phyloP scores from a whole-genome alignment of 345 rosid species.

The Camelina neglecta region DNA sequence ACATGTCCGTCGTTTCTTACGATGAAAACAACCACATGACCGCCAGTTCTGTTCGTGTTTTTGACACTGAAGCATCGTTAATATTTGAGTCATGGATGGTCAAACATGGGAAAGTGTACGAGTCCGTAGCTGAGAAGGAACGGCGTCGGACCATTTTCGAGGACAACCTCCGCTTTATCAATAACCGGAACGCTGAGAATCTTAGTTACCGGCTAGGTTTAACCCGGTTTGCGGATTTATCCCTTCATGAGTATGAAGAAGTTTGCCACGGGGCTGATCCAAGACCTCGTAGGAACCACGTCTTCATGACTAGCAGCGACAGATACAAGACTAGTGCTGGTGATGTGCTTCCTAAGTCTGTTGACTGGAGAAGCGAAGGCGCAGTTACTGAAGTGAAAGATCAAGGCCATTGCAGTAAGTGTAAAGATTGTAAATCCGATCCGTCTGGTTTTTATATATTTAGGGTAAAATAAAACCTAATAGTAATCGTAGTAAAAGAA shows the following conservation, averaged over 20 bases:
- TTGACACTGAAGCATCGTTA: constrained; percentile 42
- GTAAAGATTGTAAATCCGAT: not conserved
- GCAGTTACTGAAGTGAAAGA: constrained; percentile 75
- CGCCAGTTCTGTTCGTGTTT: not conserved
- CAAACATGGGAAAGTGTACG: constrained; percentile 52
- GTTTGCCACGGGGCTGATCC: constrained; percentile 53
- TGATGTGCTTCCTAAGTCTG: constrained; percentile 58
- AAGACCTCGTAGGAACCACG: constrained; percentile 35
- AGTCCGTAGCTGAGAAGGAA: constrained; percentile 63
- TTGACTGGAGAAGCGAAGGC: constrained; percentile 87
- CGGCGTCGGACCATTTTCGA: constrained; percentile 59
- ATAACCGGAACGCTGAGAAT: constrained; percentile 51
- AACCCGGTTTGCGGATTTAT: constrained; percentile 68
- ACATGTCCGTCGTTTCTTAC: constrained; percentile 65
- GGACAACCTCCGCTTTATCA: constrained; percentile 60
- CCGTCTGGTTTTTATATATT: not conserved
- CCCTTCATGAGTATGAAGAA: constrained; percentile 55
- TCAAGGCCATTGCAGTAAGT: constrained; percentile 81
- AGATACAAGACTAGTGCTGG: constrained; percentile 47
- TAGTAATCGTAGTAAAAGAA: too few species aligned
- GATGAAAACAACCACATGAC: constrained; percentile 40
- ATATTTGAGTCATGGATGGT: constrained; percentile 65
- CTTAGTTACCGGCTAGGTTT: constrained; percentile 58
- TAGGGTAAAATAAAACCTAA: too few species aligned
- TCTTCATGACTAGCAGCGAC: constrained; percentile 34